phyloP scores from a whole-genome alignment of 1,139 yeast genomes.

The Petasospora fabianii region DNA sequence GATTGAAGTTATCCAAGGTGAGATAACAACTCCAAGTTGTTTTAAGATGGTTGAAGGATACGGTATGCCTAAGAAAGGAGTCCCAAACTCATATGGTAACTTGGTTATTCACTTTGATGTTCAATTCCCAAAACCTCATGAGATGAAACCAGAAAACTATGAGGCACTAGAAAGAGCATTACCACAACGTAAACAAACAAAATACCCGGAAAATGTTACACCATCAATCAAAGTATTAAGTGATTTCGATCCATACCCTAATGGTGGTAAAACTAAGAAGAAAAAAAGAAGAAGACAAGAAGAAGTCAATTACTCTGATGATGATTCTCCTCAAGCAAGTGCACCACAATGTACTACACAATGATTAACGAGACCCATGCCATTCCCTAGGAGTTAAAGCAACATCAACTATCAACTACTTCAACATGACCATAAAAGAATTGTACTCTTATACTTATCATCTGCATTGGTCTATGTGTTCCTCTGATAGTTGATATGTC shows the following conservation, averaged over 20 bases:
- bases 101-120: constrained; percentile 48
- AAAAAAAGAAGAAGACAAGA: constrained; percentile 2
- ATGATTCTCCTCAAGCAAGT: background rate
- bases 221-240: constrained; percentile 13
- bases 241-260: constrained; percentile 15
- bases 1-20: constrained; percentile 41
- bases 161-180: constrained; percentile 37
- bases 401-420: too few species aligned
- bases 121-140: constrained; percentile 43
- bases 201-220: constrained; percentile 13
- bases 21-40: constrained; percentile 42
- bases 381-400: background rate
- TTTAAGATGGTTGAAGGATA: constrained; percentile 47
- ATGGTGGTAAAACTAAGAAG: background rate
- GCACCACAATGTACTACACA: constrained; percentile 5
- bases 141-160: constrained; percentile 36
- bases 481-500: too few species aligned
- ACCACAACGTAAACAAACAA: constrained; percentile 33
- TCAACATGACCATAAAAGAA: too few species aligned
- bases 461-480: too few species aligned
- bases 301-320: background rate
- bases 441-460: too few species aligned
- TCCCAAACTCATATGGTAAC: constrained; percentile 39
- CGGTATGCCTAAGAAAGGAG: constrained; percentile 60
- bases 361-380: background rate